A percentile compares a stretch with the other conserved stretches of the same genome.
Conservation (phyloP, 345 rosid species). For the Barbarea vulgaris region DNA sequence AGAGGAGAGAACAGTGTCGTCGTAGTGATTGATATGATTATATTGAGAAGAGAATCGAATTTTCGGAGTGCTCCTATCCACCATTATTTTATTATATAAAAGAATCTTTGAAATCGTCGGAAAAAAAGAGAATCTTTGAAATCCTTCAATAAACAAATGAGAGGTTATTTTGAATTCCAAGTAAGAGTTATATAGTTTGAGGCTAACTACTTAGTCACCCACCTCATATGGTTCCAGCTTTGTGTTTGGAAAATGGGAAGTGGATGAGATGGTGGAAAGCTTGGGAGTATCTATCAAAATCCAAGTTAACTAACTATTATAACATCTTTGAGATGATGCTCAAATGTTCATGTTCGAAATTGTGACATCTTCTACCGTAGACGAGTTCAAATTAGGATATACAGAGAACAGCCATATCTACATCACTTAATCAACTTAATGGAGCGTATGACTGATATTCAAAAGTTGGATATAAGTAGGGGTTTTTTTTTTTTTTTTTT, state of each 20-base stretch:
- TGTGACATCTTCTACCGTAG: not conserved
- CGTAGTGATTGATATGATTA: constrained; percentile 31
- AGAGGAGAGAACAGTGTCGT: not conserved
- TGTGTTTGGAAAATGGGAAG: not conserved
- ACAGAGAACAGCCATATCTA: not conserved
- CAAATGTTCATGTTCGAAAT: not conserved
- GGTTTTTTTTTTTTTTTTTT: no score
- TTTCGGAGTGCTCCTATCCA: constrained; percentile 31
- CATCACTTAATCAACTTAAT: not conserved
- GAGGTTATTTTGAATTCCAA: constrained; percentile 18
- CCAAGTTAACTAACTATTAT: not conserved
- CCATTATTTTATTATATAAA: not conserved
- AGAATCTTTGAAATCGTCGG: constrained; percentile 18
- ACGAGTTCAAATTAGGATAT: not conserved
- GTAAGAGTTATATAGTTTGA: not conserved
- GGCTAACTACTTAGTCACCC: not conserved
- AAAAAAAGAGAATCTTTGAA: constrained; percentile 14
- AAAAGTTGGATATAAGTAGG: no score
- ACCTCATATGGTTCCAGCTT: not conserved
- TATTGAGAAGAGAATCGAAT: constrained; percentile 33
- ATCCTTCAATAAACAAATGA: not conserved
- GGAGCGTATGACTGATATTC: no score
- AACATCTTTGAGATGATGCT: not conserved
- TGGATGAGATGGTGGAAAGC: no score
- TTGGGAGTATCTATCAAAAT: no score